These are phyloP conservation scores for Xerocomellus dryophilus DNA, from an alignment of 768 basidiomycete genomes.

Conservation along the genomic window DNA sequence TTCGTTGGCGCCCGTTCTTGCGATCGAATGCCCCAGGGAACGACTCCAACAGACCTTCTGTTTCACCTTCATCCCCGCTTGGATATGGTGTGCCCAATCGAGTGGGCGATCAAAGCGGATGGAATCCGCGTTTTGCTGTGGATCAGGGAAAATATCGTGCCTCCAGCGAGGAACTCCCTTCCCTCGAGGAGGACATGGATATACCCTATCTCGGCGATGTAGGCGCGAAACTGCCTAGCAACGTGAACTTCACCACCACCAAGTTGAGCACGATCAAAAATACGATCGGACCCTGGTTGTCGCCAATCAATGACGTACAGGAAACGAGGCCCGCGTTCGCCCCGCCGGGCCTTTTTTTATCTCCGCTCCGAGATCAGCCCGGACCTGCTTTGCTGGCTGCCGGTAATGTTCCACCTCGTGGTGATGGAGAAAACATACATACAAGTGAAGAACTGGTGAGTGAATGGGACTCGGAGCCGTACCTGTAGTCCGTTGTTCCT, in stretches of 20 bases:
- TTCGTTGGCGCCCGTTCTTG: slow-evolving; percentile 55
- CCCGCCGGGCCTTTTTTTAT: slow-evolving; percentile 27
- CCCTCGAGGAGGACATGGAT: slow-evolving; percentile 5
- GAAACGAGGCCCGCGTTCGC: slow-evolving; percentile 12
- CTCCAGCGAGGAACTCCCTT: slow-evolving; percentile 12
- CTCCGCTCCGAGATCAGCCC: slow-evolving; percentile 25
- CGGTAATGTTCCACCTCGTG: slow-evolving; percentile 10
- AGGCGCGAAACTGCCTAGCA: slow-evolving; percentile 6
- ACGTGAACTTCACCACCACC: slow-evolving; percentile 1
- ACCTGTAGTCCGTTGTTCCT: neutral
- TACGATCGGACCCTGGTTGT: slow-evolving; percentile 1
- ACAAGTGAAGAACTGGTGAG: slow-evolving; percentile 17
- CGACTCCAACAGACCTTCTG: neutral
- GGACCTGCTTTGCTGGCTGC: slow-evolving; percentile 8
- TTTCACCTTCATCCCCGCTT: neutral
- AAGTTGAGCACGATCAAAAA: neutral
- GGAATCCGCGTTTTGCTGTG: slow-evolving; percentile 10
- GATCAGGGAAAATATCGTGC: slow-evolving; percentile 6
- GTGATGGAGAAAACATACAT: slow-evolving; percentile 13
- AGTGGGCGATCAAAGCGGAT: slow-evolving; percentile 17
- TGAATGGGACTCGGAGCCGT: slow-evolving; percentile 6
- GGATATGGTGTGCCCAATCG: slow-evolving; percentile 4
- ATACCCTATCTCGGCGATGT: slow-evolving; percentile 5
- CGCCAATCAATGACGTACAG: slow-evolving; percentile 17
- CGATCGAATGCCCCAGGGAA: slow-evolving; percentile 19